Conservation (phyloP, 2,329 filamentous ascomycete species). For the Trichoderma guizhouense region DNA sequence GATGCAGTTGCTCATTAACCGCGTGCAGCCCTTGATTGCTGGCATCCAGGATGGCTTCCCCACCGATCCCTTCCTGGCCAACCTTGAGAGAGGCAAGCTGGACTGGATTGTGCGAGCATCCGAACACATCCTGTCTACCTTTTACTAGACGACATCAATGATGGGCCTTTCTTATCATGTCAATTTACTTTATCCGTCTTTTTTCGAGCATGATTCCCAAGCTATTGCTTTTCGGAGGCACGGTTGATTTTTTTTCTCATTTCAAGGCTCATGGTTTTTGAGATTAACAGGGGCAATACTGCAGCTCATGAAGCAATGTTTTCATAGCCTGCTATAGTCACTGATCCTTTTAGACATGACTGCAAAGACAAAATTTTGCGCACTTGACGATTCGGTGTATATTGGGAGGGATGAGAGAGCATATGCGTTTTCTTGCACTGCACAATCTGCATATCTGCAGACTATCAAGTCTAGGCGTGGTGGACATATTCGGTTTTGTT, state of each 20-base stretch:
- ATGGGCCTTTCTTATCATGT: conserved; percentile 21
- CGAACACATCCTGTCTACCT: conserved; percentile 34
- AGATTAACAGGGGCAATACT: not conserved
- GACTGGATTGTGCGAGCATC: conserved; percentile 39
- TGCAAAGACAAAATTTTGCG: not conserved
- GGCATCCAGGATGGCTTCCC: conserved; percentile 37
- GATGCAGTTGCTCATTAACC: conserved; percentile 37
- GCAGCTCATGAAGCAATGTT: not conserved
- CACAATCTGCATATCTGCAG: not conserved
- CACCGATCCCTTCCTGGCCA: conserved; percentile 39
- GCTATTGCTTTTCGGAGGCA: conserved; percentile 3
- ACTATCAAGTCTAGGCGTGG: not conserved
- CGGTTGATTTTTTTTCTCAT: not conserved
- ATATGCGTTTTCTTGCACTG: not conserved
- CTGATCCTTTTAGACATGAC: not conserved
- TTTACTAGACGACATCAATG: conserved; percentile 28
- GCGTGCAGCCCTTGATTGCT: conserved; percentile 34
- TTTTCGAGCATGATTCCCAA: conserved; percentile 5
- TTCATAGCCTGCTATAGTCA: not conserved
- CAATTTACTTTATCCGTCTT: not conserved
- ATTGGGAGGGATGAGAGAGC: not conserved
- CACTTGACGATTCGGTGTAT: conserved; percentile 1
- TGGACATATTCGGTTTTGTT: not conserved
- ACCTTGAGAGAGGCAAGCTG: conserved; percentile 37
- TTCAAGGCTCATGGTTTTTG: not conserved